Percentiles rank a stretch among this genome's conserved stretches.
Conservation (phyloP, 495 filamentous ascomycete genomes). For the Penicillium paradoxum region DNA sequence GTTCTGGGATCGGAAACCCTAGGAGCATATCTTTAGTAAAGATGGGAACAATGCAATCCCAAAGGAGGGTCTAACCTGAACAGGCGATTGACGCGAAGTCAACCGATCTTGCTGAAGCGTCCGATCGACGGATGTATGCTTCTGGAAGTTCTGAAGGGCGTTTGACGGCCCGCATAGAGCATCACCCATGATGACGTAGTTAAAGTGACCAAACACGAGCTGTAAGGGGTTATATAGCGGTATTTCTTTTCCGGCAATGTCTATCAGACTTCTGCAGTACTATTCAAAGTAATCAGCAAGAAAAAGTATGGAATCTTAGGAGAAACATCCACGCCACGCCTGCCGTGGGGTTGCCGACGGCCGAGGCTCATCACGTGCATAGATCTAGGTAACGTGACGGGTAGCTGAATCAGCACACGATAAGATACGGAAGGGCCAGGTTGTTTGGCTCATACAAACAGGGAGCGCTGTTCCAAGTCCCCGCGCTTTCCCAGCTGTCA, state of each 20-base stretch:
- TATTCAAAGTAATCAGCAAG: not conserved
- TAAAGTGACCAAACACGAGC: not conserved
- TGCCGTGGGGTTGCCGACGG: slow-evolving; percentile 19
- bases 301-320: not conserved
- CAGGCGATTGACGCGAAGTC: slow-evolving; percentile 45
- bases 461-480: slow-evolving; percentile 2
- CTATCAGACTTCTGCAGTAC: not conserved
- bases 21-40: slow-evolving; percentile 12
- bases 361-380: slow-evolving; percentile 30
- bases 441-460: slow-evolving; percentile 22
- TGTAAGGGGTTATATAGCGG: too few species aligned
- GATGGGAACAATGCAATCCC: not conserved
- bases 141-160: slow-evolving; percentile 76
- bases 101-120: slow-evolving; percentile 83
- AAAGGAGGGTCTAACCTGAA: slow-evolving; percentile 43
- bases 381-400: slow-evolving; percentile 13
- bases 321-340: not conserved
- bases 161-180: slow-evolving; percentile 86
- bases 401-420: slow-evolving; percentile 20
- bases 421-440: slow-evolving; percentile 41
- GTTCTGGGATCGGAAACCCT: slow-evolving; percentile 62
- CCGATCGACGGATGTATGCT: slow-evolving; percentile 72
- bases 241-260: not conserved
- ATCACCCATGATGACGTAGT: slow-evolving; percentile 61
- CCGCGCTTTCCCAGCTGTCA: slow-evolving; percentile 2